Base-by-base conservation (phyloP, 345 rosid genomes). In the Diplotaxis tenuifolia region DNA sequence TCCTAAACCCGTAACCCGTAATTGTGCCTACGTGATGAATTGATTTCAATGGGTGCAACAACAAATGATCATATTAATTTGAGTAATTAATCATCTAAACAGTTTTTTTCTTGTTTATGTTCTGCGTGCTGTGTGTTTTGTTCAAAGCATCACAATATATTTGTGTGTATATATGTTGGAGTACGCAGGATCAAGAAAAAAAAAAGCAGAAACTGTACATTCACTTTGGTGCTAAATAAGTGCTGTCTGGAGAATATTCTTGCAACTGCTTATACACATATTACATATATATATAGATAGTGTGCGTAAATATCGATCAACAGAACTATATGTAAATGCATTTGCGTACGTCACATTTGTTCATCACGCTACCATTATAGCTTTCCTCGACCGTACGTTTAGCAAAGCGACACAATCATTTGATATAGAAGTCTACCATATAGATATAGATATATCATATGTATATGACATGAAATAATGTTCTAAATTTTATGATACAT, bases 151-250 rank as follows among this genome's bases (percentile, higher is more conserved):
- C 66, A 20, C 47, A 14, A 14, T 42, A 16, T 58, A 58, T 19
- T 58, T 31, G 34, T 9, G 3, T 47, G 58, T 21, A 45, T 40
- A 57, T 70, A 12, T 62, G 53, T 52, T 53, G 31, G 20, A 12
- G 71, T 65, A 29, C 49, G 49, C 14, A 20, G 32, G 65, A 70
- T 54, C 31, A 66, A 20, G 29, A 11, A 21, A 27, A 58, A 59
- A 38, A 50, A 62, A n/a, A n/a, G n/a, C 22, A 34, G 31, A 68
- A 61, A 53, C 3, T 27, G 62, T 20, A 53, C 62, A 18, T 52
- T 42, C 49, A 7, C 49, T 14, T 42, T 42, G 49, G 14, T 42
- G 49, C 49, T n/a, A 42, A 47, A 47, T 47, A 47, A 16, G 4
- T 47, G 21, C 54, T 16, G 21, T 15, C 21, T 47, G 19, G 10